Evolutionary conservation across 2,329 filamentous ascomycete species (phyloP).

Genomic region (Colletotrichum trifolii): DNA sequence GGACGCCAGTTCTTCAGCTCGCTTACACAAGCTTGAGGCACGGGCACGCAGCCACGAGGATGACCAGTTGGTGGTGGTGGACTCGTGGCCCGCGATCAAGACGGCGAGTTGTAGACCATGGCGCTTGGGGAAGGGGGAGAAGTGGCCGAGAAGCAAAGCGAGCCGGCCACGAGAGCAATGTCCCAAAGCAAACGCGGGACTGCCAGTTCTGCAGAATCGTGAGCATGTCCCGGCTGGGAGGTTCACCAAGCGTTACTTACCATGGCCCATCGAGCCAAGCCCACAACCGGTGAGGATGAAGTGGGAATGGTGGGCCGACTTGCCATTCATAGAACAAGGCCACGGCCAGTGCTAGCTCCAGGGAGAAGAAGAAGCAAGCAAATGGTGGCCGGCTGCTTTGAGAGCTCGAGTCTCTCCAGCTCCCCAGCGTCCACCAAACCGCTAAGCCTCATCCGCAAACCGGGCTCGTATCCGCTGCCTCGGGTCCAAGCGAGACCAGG

Average conservation of each 20-base stretch:
- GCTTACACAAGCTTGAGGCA: not conserved
- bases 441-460: no score
- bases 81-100: not conserved
- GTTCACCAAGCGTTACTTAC: not conserved
- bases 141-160: no score
- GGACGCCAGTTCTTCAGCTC: not conserved
- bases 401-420: not conserved
- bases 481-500: no score
- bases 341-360: constrained; percentile 7
- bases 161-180: no score
- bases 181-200: no score
- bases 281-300: constrained; percentile 9
- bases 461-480: no score
- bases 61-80: not conserved
- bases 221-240: constrained; percentile 2
- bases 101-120: not conserved
- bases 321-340: not conserved
- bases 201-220: not conserved
- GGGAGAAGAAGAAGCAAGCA: not conserved
- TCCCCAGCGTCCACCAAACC: not conserved
- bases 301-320: constrained; percentile 3
- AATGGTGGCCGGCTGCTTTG: not conserved
- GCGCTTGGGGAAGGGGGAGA: no score
- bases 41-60: not conserved
- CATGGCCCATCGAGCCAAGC: constrained; percentile 11